Base-by-base conservation (phyloP, 2,329 filamentous ascomycete genomes). In the Lasiodiplodia citricola region DNA sequence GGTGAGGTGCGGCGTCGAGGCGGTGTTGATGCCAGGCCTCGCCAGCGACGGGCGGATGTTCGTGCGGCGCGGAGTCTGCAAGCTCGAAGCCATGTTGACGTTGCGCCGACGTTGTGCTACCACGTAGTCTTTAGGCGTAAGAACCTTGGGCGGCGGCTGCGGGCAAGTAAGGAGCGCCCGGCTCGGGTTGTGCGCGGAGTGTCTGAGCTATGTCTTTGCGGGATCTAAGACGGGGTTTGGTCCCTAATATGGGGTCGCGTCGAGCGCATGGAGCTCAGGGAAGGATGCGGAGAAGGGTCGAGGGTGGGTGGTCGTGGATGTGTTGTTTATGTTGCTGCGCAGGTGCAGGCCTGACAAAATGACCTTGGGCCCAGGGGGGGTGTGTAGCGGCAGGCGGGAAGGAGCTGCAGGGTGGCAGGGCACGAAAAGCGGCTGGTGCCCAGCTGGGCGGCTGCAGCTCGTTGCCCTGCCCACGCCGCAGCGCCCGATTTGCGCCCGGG, bases 1-100 rank as follows among this genome's bases (percentile, higher is more conserved):
- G 58, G 75, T 76, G 31, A 84, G 75, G 69, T 81, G 82, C 31
- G 82, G 82, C 41, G 80, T 81, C 13, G 81, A 82, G 13, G 79
- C 78, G 31, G 79, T 80, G 72, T 76, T 78, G 67, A 76, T 74
- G 52, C 52, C 47, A 7, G 70, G 69, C 70, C 72, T 75, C 50
- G 75, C 75, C 68, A 82, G 79, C 23, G 79, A 80, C 16, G 81
- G 82, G 57, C 82, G 79, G 56, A 65, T 69, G 50, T 77, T 74
- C 67, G 75, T 72, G 65, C 79, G 74, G 55, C 80, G 77, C 23
- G 82, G 82, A 66, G 82, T 83, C 18, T 68, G 66, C 35, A 67
- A n/a, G 35, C 13, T 50, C 38, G 54, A 57, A 25, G 58, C 41
- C 58, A 44, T 56, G 51, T n/a, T 38, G 62, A 18, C 47, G 50